Conservation (phyloP, 1,284 basidiomycete genomes). For the Rhodotorula sp. region DNA sequence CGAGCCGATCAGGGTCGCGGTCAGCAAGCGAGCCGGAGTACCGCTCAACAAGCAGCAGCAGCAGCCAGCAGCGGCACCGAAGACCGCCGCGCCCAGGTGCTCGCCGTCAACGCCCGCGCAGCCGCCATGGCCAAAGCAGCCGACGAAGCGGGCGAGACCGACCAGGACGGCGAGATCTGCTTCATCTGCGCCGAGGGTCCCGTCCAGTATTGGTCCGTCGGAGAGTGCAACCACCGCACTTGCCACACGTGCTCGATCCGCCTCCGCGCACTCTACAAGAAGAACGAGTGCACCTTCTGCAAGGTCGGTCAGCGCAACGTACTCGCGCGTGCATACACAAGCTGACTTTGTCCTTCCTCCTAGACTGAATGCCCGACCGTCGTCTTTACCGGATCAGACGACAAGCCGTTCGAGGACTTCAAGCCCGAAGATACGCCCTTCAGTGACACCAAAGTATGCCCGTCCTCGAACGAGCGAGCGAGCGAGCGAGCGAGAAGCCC, state of each 20-base stretch:
- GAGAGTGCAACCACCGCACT: conserved; percentile 86
- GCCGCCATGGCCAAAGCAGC: conserved; percentile 23
- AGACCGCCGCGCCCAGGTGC: background rate
- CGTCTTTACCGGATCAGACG: conserved; percentile 69
- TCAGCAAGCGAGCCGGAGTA: background rate
- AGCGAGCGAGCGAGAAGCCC: too few species aligned
- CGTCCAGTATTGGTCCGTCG: conserved; percentile 82
- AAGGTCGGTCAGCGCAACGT: conserved; percentile 59
- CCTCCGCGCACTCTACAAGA: conserved; percentile 87
- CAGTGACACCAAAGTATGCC: conserved; percentile 62
- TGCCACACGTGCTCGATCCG: conserved; percentile 90
- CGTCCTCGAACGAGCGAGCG: too few species aligned
- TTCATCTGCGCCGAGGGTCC: conserved; percentile 91
- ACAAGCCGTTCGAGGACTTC: conserved; percentile 62
- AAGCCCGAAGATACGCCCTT: conserved; percentile 59
- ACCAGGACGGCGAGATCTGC: conserved; percentile 56
- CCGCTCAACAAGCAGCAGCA: background rate
- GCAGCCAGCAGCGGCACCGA: background rate
- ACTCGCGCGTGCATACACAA: conserved; percentile 25
- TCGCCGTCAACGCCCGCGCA: background rate
- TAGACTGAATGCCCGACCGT: conserved; percentile 75
- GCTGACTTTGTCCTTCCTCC: background rate
- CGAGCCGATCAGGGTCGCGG: background rate
- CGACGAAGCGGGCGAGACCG: conserved; percentile 7
- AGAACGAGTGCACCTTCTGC: conserved; percentile 86